Percentiles rank a stretch among this genome's conserved stretches.
Conservation (phyloP, 495 filamentous ascomycete species). For the Thermothielavioides terrestris region DNA sequence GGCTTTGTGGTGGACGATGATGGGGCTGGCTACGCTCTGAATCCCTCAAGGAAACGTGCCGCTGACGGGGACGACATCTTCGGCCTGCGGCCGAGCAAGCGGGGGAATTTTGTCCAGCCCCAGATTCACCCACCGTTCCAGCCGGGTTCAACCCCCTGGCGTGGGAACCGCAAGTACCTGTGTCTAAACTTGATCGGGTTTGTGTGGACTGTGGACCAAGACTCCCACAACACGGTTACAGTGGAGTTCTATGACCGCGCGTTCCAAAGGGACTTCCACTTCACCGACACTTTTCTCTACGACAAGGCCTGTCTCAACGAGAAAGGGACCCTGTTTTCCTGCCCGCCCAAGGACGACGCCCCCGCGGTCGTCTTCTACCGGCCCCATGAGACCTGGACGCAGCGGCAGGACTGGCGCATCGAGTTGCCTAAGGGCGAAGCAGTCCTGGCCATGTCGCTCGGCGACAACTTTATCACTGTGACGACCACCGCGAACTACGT, state of each 20-base stretch:
- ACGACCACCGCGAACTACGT: conserved; percentile 80
- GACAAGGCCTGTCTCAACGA: conserved; percentile 90
- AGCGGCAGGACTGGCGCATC: conserved; percentile 83
- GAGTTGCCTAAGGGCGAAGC: conserved; percentile 72
- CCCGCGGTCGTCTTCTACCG: conserved; percentile 89
- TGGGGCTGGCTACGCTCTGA: conserved; percentile 79
- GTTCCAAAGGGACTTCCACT: conserved; percentile 87
- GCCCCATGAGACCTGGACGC: conserved; percentile 94
- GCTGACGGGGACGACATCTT: conserved; percentile 38
- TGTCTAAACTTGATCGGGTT: conserved; percentile 88
- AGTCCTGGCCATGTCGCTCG: conserved; percentile 79
- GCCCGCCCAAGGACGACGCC: conserved; percentile 55
- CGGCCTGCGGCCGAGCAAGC: conserved; percentile 33
- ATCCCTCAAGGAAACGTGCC: conserved; percentile 58
- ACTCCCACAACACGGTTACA: conserved; percentile 88
- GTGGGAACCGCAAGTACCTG: conserved; percentile 85
- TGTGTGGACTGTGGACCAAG: conserved; percentile 96
- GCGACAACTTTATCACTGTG: conserved; percentile 81
- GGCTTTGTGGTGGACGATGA: conserved; percentile 94
- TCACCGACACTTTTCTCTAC: conserved; percentile 89
- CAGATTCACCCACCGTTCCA: conserved; percentile 77
- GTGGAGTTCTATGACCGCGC: conserved; percentile 96
- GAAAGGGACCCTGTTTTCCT: conserved; percentile 79
- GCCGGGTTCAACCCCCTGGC: conserved; percentile 90
- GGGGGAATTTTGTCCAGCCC: conserved; percentile 50